Conservation (phyloP, 768 basidiomycete genomes). For the Kwoniella bestiolae region DNA sequence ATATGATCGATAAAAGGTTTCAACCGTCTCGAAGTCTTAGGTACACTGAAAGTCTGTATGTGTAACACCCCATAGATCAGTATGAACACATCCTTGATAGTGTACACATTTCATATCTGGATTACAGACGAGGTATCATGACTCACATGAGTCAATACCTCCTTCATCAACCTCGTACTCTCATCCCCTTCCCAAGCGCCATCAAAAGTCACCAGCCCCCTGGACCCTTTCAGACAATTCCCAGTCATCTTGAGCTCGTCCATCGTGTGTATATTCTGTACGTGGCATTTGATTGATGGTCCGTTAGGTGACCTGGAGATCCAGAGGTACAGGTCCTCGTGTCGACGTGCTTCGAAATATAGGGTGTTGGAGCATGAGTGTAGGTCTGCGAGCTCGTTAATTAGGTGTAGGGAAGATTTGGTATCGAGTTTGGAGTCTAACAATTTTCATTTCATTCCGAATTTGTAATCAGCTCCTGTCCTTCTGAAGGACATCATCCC, state of each 20-base stretch:
- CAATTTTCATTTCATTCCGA: no score
- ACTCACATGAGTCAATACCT: slow-evolving; percentile 64
- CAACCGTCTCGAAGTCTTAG: slow-evolving; percentile 81
- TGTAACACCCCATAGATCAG: not conserved
- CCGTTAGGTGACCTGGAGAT: slow-evolving; percentile 96
- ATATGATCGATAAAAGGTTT: slow-evolving; percentile 99
- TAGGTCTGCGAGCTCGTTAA: slow-evolving; percentile 95
- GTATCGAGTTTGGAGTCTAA: slow-evolving; percentile 99
- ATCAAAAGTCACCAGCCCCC: slow-evolving; percentile 91
- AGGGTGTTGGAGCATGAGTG: slow-evolving; percentile 97
- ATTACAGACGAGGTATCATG: not conserved
- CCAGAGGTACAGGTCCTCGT: slow-evolving; percentile 97
- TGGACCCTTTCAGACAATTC: slow-evolving; percentile 93
- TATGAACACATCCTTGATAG: not conserved
- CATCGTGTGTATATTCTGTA: slow-evolving; percentile 99
- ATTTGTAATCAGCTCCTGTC: no score
- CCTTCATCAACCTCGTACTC: slow-evolving; percentile 85
- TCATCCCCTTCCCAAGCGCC: slow-evolving; percentile 83
- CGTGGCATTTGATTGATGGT: slow-evolving; percentile 94
- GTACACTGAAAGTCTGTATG: slow-evolving; percentile 90
- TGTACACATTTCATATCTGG: not conserved
- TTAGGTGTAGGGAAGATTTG: slow-evolving; percentile 85
- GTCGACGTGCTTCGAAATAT: slow-evolving; percentile 94
- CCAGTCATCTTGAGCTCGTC: slow-evolving; percentile 99
- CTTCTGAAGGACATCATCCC: no score